These are phyloP conservation scores for Lactarius evosmus DNA, from an alignment of 768 basidiomycete genomes.

Conservation along the genomic window DNA sequence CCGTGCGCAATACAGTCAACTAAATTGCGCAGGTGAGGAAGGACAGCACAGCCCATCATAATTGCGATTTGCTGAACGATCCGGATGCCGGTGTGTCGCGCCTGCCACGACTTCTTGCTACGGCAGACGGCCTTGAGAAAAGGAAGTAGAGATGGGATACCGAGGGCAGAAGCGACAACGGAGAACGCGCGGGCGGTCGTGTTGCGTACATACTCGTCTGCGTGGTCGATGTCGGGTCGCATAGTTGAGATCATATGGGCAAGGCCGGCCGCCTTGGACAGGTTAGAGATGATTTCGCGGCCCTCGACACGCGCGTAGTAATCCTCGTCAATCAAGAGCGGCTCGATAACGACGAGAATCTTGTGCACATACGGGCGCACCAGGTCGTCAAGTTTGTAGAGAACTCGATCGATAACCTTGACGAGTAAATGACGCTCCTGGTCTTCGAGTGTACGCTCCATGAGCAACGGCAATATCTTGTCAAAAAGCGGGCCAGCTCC, in stretches of 20 bases:
- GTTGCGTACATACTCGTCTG: conserved; percentile 98
- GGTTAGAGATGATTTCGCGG: conserved; percentile 97
- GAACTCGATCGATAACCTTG: conserved; percentile 97
- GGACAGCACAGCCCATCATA: conserved; percentile 99
- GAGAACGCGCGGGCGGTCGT: conserved; percentile 99
- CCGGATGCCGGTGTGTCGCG: conserved; percentile 97
- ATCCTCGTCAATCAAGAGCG: conserved; percentile 96
- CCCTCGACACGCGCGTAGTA: conserved; percentile 96
- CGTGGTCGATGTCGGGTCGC: conserved; percentile 99
- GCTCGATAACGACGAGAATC: conserved; percentile 99
- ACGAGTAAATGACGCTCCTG: conserved; percentile 97
- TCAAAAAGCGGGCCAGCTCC: conserved; percentile 98
- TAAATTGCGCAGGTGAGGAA: conserved; percentile 94
- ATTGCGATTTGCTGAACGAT: conserved; percentile 99
- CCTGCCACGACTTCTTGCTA: conserved; percentile 99
- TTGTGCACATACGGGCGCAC: conserved; percentile 99
- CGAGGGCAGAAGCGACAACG: conserved; percentile 96
- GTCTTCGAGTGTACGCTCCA: conserved; percentile 97
- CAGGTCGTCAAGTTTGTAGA: conserved; percentile 98
- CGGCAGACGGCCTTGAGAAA: conserved; percentile 99
- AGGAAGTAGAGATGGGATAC: conserved; percentile 94
- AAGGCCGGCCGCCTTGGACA: conserved; percentile 97
- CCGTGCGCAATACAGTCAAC: conserved; percentile 96
- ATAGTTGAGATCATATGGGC: conserved; percentile 99
- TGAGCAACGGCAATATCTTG: conserved; percentile 95